Evolutionary conservation across 129 eudicot genomes (phyloP).

Genomic region (carrot (Daucus carota)): DH1_v3.0 NC_030387.2:3050001-3050500

Average conservation of each 20-base stretch:
- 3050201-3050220: neutral
- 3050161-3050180: neutral
- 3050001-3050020: slow-evolving; percentile 40
- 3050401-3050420: neutral
- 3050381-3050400: neutral
- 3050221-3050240: neutral
- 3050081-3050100: too few species aligned
- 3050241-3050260: neutral
- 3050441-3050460: neutral
- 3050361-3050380: neutral
- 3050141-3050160: neutral
- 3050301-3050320: neutral
- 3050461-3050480: too few species aligned
- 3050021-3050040: slow-evolving; percentile 48
- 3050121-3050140: too few species aligned
- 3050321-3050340: neutral
- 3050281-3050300: neutral
- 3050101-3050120: too few species aligned
- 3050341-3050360: neutral
- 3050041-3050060: slow-evolving; percentile 67
- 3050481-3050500: neutral
- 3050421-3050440: too few species aligned
- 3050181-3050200: neutral
- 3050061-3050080: too few species aligned
- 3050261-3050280: neutral